Base-by-base conservation (phyloP, 2,329 filamentous ascomycete species). In the Endocalyx cinctus region DNA sequence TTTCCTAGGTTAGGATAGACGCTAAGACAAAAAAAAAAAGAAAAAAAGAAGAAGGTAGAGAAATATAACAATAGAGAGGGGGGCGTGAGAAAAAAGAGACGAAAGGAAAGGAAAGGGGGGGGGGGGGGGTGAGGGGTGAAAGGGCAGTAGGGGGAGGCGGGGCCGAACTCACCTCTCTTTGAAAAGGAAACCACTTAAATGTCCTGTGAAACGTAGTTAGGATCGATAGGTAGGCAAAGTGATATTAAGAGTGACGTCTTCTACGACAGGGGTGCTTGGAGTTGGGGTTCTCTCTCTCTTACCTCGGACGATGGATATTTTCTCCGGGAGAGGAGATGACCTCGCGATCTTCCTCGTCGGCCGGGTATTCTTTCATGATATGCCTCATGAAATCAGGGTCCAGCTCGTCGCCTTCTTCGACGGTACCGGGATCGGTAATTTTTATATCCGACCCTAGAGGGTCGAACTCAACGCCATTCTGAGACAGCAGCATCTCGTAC, bases 391-490 rank as follows among this genome's bases (percentile, higher is more conserved):
- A 72, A 41, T 74, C 72, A 37, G 71, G 63, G 42, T 76, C 72
- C 13, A 77, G 57, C 34, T 77, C 74, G 35, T 73, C 69, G 13
- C 76, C 68, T 36, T 76, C 72, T 41, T 76, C 72, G 6, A 56
- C 52, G 48, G 47, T 62, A 25, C 55, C 51, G 30, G 51, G 49
- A 36, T 64, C 58, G 25, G 52, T 54, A 39, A 62, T 51, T 51
- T 58, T 66, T 34, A 69, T 52, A 18, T 74, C 66, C n/a, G 68
- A 60, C 27, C 76, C 74, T 14, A 85, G 69, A 12, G 79, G 70
- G 31, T 87, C 77, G 45, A 87, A 85, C n/a, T 69, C 60, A 48
- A 88, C 74, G 31, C 79, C 74, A 47, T 86, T 69, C 54, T 82
- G 70, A 33, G 69, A 67, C 19, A 88, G 64, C 25, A 88, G 61